A percentile compares a stretch with the other conserved stretches of the same genome.
These are phyloP conservation scores for Raddia distichophylla DNA, from an alignment of 176 grass and related monocot species.

Conservation along the genomic window DNA sequence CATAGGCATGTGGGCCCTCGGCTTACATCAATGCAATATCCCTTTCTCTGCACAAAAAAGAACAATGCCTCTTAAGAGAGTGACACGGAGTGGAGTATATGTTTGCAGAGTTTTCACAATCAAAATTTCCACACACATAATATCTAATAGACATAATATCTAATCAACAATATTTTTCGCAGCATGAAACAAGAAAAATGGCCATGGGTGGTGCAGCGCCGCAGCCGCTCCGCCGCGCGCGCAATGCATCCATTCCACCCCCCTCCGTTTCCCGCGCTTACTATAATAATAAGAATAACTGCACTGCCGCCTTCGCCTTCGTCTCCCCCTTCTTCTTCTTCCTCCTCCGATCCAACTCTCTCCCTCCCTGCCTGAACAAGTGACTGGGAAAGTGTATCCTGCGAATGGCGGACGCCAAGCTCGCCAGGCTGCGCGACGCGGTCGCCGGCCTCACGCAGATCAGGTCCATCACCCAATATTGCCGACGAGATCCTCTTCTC, in stretches of 20 bases:
- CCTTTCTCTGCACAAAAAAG: no score
- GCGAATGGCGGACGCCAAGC: constrained; percentile 75
- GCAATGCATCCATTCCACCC: neutral
- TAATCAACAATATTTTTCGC: no score
- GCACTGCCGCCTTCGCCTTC: neutral
- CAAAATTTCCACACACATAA: no score
- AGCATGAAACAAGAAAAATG: no score
- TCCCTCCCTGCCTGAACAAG: neutral
- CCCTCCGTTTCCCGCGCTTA: neutral
- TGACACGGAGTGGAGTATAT: no score
- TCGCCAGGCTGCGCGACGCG: constrained; percentile 64
- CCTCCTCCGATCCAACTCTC: neutral
- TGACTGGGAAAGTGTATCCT: neutral
- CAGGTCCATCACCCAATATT: constrained; percentile 56
- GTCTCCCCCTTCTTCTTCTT: neutral
- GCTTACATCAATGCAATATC: no score
- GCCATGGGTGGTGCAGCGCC: neutral
- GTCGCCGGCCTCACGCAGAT: constrained; percentile 62
- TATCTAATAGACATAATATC: no score
- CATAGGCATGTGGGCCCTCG: no score
- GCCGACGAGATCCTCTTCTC: neutral
- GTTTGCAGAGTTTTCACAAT: no score
- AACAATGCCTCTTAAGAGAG: no score
- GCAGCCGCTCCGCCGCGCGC: neutral
- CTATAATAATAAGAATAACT: no score